phyloP scores from a whole-genome alignment of 31 red algal species.

The Endocladia muricata region DNA sequence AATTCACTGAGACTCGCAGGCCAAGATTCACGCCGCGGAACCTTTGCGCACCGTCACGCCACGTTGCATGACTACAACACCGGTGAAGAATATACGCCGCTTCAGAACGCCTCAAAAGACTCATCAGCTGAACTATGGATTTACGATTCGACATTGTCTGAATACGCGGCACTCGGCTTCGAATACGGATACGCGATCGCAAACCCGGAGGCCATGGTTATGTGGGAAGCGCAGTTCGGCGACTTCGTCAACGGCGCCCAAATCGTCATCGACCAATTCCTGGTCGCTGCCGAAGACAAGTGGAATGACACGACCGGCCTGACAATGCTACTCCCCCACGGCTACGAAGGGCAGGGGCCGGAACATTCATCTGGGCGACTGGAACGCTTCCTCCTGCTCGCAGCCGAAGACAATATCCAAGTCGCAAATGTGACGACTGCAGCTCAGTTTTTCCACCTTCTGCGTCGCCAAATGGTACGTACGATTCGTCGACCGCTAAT shows the following conservation, averaged over 20 bases:
- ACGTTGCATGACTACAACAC: constrained; percentile 45
- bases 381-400: constrained; percentile 68
- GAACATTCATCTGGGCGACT: constrained; percentile 72
- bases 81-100: constrained; percentile 32
- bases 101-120: constrained; percentile 8
- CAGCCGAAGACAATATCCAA: constrained; percentile 59
- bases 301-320: constrained; percentile 55
- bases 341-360: constrained; percentile 78
- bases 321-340: constrained; percentile 62
- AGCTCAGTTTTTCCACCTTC: constrained; percentile 17
- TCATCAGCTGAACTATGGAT: constrained; percentile 30
- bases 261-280: constrained; percentile 30
- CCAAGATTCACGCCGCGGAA: constrained; percentile 75
- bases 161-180: constrained; percentile 36
- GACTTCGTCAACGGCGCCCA: constrained; percentile 40
- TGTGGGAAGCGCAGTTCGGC: constrained; percentile 68
- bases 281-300: constrained; percentile 27
- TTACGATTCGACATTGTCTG: neutral
- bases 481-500: constrained; percentile 15
- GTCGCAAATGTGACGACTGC: constrained; percentile 19
- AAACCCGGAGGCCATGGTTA: constrained; percentile 39
- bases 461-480: constrained; percentile 15
- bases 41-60: constrained; percentile 73
- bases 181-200: constrained; percentile 70
- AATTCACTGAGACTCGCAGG: constrained; percentile 53